These are phyloP conservation scores for Aspergillus baeticus DNA, from an alignment of 495 filamentous ascomycete genomes.

Conservation along the genomic window DNA sequence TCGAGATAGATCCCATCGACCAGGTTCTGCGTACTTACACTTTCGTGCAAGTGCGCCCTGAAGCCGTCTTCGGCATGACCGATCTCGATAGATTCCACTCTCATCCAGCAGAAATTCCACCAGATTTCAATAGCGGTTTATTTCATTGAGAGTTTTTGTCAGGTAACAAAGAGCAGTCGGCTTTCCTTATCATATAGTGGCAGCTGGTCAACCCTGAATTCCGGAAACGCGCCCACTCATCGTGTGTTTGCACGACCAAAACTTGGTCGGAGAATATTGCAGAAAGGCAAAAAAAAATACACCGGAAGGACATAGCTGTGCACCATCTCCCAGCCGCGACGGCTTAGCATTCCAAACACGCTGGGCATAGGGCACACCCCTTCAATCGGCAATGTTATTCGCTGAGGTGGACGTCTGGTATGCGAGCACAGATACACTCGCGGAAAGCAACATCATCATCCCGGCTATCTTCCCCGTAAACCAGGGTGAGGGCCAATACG, in stretches of 20 bases:
- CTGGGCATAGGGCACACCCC: constrained; percentile 2
- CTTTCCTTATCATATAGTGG: neutral
- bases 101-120: constrained; percentile 13
- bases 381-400: constrained; percentile 3
- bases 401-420: constrained; percentile 8
- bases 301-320: neutral
- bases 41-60: constrained; percentile 10
- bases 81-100: constrained; percentile 14
- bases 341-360: constrained; percentile 14
- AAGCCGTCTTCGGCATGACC: constrained; percentile 27
- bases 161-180: too few relatives aligned
- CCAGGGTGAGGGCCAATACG: neutral
- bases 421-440: constrained; percentile 10
- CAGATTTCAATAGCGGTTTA: neutral
- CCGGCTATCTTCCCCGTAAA: neutral
- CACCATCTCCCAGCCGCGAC: neutral
- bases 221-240: neutral
- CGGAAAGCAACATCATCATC: constrained; percentile 4
- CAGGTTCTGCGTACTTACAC: constrained; percentile 8
- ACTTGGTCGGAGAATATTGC: constrained; percentile 6
- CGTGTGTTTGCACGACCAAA: constrained; percentile 2
- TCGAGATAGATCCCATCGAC: constrained; percentile 10
- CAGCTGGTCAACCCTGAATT: neutral
- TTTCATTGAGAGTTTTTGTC: constrained; percentile 2
- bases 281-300: neutral